Conservation (phyloP, 1,284 basidiomycete genomes). For the Meira miltonrushii region DNA sequence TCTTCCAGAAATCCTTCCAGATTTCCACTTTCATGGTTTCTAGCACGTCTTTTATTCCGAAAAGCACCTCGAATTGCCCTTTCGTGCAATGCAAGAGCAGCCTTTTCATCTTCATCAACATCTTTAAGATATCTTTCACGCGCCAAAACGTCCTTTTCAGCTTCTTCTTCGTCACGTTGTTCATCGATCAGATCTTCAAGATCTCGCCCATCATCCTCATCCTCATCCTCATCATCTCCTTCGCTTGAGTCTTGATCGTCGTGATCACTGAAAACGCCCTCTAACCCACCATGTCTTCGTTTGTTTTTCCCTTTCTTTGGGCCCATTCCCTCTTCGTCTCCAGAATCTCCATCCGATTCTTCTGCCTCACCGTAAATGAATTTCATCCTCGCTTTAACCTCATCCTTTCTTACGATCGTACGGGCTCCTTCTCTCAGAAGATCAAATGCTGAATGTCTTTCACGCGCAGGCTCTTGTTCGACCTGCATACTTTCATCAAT, state of each 20-base stretch:
- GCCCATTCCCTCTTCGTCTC: not conserved
- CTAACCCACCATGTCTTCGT: slow-evolving; percentile 29
- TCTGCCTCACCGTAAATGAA: slow-evolving; percentile 50
- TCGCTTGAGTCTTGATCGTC: slow-evolving; percentile 16
- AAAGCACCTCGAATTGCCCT: slow-evolving; percentile 35
- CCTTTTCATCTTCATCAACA: slow-evolving; percentile 35
- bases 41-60: slow-evolving; percentile 25
- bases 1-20: slow-evolving; percentile 44
- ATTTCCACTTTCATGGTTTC: slow-evolving; percentile 18
- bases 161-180: slow-evolving; percentile 39
- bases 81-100: slow-evolving; percentile 35
- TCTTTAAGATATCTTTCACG: slow-evolving; percentile 32
- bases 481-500: not conserved
- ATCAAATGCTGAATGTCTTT: slow-evolving; percentile 1
- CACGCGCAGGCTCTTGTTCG: not conserved
- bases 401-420: not conserved
- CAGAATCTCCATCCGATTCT: slow-evolving; percentile 47
- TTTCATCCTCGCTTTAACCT: not conserved
- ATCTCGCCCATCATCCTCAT: slow-evolving; percentile 39
- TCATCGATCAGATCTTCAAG: slow-evolving; percentile 44
- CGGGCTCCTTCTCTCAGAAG: not conserved
- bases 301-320: slow-evolving; percentile 1
- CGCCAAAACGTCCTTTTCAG: slow-evolving; percentile 37
- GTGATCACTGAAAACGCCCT: slow-evolving; percentile 36
- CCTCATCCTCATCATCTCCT: slow-evolving; percentile 34